Conservation (phyloP, 1,284 basidiomycete species). For the Leccinum solheimii region DNA sequence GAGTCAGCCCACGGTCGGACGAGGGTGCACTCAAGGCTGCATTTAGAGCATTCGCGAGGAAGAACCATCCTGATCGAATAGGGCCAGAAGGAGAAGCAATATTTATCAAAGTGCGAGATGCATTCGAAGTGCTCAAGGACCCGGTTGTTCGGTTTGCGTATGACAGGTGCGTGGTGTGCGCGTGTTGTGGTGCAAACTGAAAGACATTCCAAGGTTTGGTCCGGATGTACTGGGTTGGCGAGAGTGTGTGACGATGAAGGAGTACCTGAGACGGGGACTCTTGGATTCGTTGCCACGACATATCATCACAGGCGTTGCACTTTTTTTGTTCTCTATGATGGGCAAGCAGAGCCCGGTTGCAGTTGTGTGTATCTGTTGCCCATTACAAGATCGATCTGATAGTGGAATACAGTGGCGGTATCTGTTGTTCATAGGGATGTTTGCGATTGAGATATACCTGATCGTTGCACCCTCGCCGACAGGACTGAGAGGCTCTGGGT, state of each 20-base stretch:
- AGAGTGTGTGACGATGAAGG: constrained; percentile 62
- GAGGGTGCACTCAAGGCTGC: constrained; percentile 67
- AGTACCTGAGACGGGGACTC: constrained; percentile 73
- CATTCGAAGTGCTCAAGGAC: constrained; percentile 79
- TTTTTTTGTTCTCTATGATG: constrained; percentile 65
- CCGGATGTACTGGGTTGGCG: constrained; percentile 70
- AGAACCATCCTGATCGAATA: constrained; percentile 78
- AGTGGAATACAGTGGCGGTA: constrained; percentile 84
- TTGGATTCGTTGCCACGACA: constrained; percentile 71
- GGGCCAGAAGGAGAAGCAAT: constrained; percentile 61
- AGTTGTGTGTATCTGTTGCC: constrained; percentile 54
- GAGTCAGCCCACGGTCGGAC: constrained; percentile 60
- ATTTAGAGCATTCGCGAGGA: constrained; percentile 73
- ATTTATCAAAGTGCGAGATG: constrained; percentile 75
- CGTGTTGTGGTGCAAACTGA: constrained; percentile 5
- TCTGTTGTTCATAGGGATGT: constrained; percentile 58
- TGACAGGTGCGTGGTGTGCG: constrained; percentile 56
- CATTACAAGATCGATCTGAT: constrained; percentile 11
- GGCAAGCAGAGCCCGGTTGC: constrained; percentile 60
- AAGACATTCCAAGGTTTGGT: constrained; percentile 58
- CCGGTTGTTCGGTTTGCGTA: constrained; percentile 84
- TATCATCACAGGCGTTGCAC: constrained; percentile 57
- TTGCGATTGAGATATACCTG: constrained; percentile 62
- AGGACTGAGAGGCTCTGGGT: neutral
- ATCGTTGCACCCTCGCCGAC: constrained; percentile 50